A percentile compares a stretch with the other conserved stretches of the same genome.
Conservation (phyloP, 208 protist species). For the Leishmania arabica region DNA sequence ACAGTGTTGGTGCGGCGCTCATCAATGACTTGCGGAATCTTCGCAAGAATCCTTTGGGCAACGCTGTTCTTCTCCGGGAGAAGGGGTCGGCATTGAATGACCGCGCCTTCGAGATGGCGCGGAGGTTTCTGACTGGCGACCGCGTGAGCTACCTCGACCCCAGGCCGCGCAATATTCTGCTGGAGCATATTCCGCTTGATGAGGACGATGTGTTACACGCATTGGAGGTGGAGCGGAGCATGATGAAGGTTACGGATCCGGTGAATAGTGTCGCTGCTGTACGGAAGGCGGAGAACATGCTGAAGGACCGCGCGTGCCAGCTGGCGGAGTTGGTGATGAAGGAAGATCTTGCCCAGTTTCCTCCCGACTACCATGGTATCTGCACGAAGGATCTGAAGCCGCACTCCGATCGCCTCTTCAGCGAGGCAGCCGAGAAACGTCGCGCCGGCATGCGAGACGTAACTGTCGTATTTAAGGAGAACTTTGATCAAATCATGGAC, state of each 20-base stretch:
- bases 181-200: slow-evolving; percentile 64
- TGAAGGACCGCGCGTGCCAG: slow-evolving; percentile 74
- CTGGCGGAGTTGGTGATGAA: slow-evolving; percentile 60
- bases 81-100: slow-evolving; percentile 44
- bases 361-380: slow-evolving; percentile 57
- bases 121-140: slow-evolving; percentile 36
- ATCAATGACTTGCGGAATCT: slow-evolving; percentile 47
- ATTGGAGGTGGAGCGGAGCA: slow-evolving; percentile 62
- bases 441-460: slow-evolving; percentile 44
- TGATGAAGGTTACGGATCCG: slow-evolving; percentile 42
- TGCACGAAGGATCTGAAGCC: slow-evolving; percentile 50
- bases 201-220: slow-evolving; percentile 51
- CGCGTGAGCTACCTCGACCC: slow-evolving; percentile 49
- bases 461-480: slow-evolving; percentile 42
- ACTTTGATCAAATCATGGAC: slow-evolving; percentile 62
- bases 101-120: slow-evolving; percentile 48
- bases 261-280: slow-evolving; percentile 42
- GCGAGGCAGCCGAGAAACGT: slow-evolving; percentile 45
- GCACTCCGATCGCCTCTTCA: slow-evolving; percentile 67
- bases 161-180: slow-evolving; percentile 50
- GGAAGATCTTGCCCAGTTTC: slow-evolving; percentile 60
- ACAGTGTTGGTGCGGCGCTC: slow-evolving; percentile 32
- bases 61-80: slow-evolving; percentile 32
- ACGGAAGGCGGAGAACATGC: slow-evolving; percentile 40
- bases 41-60: slow-evolving; percentile 27